These are phyloP conservation scores for Mortierella sp. DNA, from an alignment of 371 early-diverging fungal species.

Conservation along the genomic window DNA sequence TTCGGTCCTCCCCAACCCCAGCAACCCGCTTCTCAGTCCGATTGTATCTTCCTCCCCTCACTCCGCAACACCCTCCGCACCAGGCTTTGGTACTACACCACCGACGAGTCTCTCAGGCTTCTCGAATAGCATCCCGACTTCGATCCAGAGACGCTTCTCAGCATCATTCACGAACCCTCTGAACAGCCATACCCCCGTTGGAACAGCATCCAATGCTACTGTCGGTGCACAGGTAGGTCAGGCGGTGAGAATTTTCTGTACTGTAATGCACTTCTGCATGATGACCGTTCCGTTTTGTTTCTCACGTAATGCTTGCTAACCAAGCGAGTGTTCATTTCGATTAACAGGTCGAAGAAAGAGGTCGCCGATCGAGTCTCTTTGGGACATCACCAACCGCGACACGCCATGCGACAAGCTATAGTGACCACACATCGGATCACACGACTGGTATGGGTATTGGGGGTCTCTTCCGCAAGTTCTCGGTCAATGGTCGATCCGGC, in stretches of 20 bases:
- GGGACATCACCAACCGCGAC: slow-evolving; percentile 17
- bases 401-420: background rate
- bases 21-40: slow-evolving; percentile 19
- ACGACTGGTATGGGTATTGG: slow-evolving; percentile 17
- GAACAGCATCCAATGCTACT: background rate
- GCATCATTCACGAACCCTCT: slow-evolving; percentile 34
- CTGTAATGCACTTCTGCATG: too few relatives aligned
- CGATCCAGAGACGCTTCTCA: slow-evolving; percentile 30
- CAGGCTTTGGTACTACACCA: slow-evolving; percentile 12
- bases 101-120: slow-evolving; percentile 26
- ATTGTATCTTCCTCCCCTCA: slow-evolving; percentile 15
- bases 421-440: background rate
- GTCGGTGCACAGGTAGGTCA: slow-evolving; percentile 7
- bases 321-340: too few relatives aligned
- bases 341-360: slow-evolving; percentile 8
- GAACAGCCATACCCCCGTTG: slow-evolving; percentile 3
- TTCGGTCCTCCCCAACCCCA: slow-evolving; percentile 2
- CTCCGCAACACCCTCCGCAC: background rate
- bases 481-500: slow-evolving; percentile 7
- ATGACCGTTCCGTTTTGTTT: too few relatives aligned
- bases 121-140: slow-evolving; percentile 20
- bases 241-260: too few relatives aligned
- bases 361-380: slow-evolving; percentile 31
- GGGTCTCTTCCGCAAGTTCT: slow-evolving; percentile 45
- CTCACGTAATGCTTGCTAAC: too few relatives aligned